Conservation (phyloP, 2,329 filamentous ascomycete genomes). For the Fusarium algeriense region DNA sequence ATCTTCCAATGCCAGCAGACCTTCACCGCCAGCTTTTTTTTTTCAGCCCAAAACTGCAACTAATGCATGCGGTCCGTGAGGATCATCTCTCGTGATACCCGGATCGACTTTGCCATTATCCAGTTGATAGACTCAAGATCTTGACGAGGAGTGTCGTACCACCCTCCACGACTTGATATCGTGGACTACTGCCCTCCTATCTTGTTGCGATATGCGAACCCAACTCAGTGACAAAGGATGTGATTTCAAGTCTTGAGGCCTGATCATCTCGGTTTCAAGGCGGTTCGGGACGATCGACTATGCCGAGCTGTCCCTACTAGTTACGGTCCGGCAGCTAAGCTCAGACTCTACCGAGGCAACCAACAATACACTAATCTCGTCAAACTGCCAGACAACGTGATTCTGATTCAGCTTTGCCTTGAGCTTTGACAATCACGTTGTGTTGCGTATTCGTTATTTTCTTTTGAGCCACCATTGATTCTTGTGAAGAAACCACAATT, state of each 20-base stretch:
- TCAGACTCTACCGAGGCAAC: conserved; percentile 18
- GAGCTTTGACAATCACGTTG: conserved; percentile 19
- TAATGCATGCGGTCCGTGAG: conserved; percentile 37
- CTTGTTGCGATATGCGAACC: neutral
- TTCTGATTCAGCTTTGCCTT: conserved; percentile 17
- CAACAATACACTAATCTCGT: conserved; percentile 31
- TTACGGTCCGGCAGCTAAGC: conserved; percentile 6
- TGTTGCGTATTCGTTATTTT: neutral
- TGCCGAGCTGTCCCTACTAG: conserved; percentile 28
- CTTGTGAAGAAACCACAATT: neutral
- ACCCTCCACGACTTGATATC: conserved; percentile 29
- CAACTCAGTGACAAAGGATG: neutral
- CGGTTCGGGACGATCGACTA: conserved; percentile 38
- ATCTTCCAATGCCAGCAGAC: neutral
- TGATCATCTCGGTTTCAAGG: conserved; percentile 19
- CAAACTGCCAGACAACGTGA: conserved; percentile 37
- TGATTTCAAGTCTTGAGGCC: neutral
- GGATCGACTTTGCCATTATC: conserved; percentile 6
- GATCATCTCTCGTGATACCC: conserved; percentile 21
- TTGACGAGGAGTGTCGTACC: conserved; percentile 13
- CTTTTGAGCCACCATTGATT: neutral
- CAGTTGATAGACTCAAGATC: neutral
- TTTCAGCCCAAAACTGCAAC: conserved; percentile 10
- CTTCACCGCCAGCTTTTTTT: conserved; percentile 43
- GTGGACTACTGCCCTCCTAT: neutral